Evolutionary conservation across 768 basidiomycete genomes (phyloP).

Genomic region (Fistulinella prunicolor): DNA sequence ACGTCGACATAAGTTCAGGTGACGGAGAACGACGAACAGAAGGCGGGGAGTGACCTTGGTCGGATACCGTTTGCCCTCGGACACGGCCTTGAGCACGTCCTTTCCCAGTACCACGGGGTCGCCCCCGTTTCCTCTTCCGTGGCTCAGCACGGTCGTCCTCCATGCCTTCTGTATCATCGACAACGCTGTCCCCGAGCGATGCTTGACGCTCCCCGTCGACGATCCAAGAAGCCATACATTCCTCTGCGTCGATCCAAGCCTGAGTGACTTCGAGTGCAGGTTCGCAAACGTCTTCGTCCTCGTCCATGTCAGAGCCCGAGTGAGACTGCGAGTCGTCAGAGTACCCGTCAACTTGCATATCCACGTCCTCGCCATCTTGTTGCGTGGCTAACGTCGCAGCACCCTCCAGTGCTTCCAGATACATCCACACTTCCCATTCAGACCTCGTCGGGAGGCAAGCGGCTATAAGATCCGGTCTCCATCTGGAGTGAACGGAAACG

Average conservation of each 20-base stretch:
- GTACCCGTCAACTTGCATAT: not conserved
- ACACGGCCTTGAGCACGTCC: not conserved
- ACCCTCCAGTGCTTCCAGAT: constrained; percentile 53
- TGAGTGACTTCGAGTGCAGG: constrained; percentile 38
- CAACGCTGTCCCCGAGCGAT: not conserved
- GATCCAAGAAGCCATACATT: constrained; percentile 28
- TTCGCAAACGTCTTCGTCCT: constrained; percentile 10
- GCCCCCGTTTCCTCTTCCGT: constrained; percentile 13
- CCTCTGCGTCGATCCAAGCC: constrained; percentile 35
- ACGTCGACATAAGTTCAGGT: not conserved
- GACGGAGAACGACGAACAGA: not conserved
- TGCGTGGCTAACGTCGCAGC: constrained; percentile 14
- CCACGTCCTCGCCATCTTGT: constrained; percentile 8
- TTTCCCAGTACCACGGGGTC: constrained; percentile 1
- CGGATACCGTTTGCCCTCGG: not conserved
- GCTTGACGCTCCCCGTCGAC: constrained; percentile 12
- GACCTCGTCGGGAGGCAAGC: constrained; percentile 62
- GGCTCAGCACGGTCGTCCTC: not conserved
- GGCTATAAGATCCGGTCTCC: constrained; percentile 77
- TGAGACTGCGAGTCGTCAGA: constrained; percentile 28
- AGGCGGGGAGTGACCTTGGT: not conserved
- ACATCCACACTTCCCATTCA: constrained; percentile 63
- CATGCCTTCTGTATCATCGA: not conserved
- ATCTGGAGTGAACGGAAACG: constrained; percentile 60
- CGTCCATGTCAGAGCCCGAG: constrained; percentile 4